A percentile compares a stretch with the other conserved stretches of the same genome.
Evolutionary conservation across 208 protist genomes (phyloP).

Genomic region (Strigomonas galati): DNA sequence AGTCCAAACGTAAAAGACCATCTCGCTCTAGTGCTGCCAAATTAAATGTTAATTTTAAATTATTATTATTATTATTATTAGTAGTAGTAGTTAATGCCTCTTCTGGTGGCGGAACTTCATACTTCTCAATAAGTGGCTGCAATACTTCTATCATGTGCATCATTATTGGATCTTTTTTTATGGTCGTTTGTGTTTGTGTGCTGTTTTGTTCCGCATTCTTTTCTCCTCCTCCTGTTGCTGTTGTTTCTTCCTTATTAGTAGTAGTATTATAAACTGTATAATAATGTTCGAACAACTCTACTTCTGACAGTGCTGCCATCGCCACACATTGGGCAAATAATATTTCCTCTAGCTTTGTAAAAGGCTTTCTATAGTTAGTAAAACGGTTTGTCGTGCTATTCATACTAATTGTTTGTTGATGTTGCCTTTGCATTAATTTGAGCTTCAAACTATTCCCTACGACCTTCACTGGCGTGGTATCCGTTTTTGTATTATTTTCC

Average conservation of each 20-base stretch:
- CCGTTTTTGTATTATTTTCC: background rate
- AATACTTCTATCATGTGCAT: too few species aligned
- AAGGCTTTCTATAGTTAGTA: background rate
- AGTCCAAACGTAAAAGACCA: background rate
- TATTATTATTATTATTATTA: too few species aligned
- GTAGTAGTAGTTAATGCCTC: too few species aligned
- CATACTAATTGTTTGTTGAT: too few species aligned
- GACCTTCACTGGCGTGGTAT: background rate
- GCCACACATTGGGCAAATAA: slow-evolving; percentile 1
- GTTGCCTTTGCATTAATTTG: too few species aligned
- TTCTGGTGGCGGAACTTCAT: too few species aligned
- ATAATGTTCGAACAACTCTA: background rate
- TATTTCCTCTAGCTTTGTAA: background rate
- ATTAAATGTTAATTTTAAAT: background rate
- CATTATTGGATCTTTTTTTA: too few species aligned
- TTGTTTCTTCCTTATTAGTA: slow-evolving; percentile 1
- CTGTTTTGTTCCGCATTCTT: background rate
- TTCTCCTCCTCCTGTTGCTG: background rate
- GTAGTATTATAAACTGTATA: background rate
- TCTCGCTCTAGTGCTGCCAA: background rate
- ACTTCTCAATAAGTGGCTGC: too few species aligned
- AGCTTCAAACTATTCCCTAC: too few species aligned
- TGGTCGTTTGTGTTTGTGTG: background rate
- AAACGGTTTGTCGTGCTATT: background rate
- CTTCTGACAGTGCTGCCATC: background rate